Conservation (phyloP, 371 early-diverging fungal species). For the Dinochytrium kinnereticum region DNA sequence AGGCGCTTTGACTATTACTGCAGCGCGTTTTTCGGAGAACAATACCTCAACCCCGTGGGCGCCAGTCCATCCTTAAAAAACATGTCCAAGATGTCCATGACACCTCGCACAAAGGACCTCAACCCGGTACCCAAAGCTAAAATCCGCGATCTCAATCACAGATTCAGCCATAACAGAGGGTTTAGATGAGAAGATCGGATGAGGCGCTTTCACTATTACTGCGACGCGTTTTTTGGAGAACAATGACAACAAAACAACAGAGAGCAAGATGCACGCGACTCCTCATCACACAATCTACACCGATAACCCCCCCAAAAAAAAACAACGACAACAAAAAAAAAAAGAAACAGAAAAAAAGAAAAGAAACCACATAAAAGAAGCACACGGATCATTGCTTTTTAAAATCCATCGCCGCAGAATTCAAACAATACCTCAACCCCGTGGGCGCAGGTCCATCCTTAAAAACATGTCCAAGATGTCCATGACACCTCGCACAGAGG, state of each 20-base stretch:
- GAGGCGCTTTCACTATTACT: no score
- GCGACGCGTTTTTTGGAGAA: no score
- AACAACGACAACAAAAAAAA: neutral
- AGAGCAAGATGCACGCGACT: no score
- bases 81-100: slow-evolving; percentile 25
- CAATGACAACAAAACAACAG: no score
- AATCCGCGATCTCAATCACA: neutral
- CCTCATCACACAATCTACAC: no score
- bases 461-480: slow-evolving; percentile 29
- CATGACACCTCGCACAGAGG: slow-evolving; percentile 16
- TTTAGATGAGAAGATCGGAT: no score
- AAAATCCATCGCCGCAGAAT: slow-evolving; percentile 19
- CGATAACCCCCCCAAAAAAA: no score
- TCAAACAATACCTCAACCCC: slow-evolving; percentile 29
- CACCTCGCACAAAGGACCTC: slow-evolving; percentile 24
- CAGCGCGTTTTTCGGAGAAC: slow-evolving; percentile 20
- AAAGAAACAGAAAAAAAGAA: neutral
- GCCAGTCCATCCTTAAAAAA: slow-evolving; percentile 24
- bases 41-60: slow-evolving; percentile 25
- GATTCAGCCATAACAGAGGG: no score
- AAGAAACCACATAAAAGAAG: neutral
- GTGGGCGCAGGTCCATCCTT: slow-evolving; percentile 23
- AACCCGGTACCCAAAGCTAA: slow-evolving; percentile 14
- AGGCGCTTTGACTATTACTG: no score
- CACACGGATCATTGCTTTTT: neutral